A percentile compares a stretch with the other conserved stretches of the same genome.
These are phyloP conservation scores for Aegle marmelos DNA, from an alignment of 345 rosid species.

Conservation along the genomic window DNA sequence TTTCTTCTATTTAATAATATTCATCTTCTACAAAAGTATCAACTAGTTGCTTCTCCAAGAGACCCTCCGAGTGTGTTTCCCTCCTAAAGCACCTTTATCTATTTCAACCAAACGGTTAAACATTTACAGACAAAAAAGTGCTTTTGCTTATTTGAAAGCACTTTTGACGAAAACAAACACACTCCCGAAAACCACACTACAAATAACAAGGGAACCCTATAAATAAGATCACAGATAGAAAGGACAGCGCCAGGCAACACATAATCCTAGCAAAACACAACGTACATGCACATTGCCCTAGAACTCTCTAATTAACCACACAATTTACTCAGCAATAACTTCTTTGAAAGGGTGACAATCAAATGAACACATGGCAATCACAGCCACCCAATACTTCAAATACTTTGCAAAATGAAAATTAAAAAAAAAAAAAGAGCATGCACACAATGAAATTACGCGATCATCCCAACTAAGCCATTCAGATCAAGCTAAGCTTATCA, in stretches of 20 bases:
- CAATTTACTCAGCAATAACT: not conserved
- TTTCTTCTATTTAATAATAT: not conserved
- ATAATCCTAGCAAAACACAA: not conserved
- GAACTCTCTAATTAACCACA: not conserved
- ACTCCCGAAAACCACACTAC: not conserved
- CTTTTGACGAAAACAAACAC: not conserved
- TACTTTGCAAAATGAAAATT: not conserved
- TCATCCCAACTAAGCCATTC: not conserved
- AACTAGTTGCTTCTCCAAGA: not conserved
- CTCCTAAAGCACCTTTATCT: not conserved
- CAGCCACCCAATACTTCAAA: not conserved
- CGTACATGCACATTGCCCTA: not conserved
- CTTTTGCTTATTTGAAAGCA: not conserved
- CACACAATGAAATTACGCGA: not conserved
- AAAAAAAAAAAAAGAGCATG: not conserved
- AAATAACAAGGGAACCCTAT: not conserved
- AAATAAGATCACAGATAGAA: not conserved
- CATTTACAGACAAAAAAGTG: not conserved
- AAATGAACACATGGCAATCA: not conserved
- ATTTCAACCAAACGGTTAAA: not conserved
- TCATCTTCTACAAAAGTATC: not conserved
- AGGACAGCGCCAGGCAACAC: not conserved
- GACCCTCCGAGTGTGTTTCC: not conserved
- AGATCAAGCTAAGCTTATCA: not conserved
- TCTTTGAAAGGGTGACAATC: not conserved